Conservation (phyloP, 164 flowering plant genomes). For the Sextonia rubra region DNA sequence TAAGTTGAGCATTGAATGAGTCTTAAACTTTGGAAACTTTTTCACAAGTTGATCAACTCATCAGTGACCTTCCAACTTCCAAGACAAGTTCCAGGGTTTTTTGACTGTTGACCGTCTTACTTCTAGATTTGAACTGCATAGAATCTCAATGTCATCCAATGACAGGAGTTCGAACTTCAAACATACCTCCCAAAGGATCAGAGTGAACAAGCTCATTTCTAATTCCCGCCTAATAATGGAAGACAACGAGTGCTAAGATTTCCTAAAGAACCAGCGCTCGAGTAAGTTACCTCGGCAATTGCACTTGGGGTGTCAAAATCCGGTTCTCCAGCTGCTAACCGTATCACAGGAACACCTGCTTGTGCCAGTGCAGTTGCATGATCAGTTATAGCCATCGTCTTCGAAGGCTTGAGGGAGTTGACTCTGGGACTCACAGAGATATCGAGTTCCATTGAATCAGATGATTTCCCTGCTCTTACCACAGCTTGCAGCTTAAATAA, state of each 20-base stretch:
- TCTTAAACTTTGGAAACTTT: too few species aligned
- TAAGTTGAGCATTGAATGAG: too few species aligned
- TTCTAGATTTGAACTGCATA: too few species aligned
- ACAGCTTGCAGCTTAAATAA: slow-evolving; percentile 25
- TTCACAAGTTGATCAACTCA: too few species aligned
- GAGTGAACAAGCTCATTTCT: too few species aligned
- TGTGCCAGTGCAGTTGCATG: slow-evolving; percentile 85
- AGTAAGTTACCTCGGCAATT: slow-evolving; percentile 60
- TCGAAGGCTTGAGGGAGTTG: slow-evolving; percentile 85
- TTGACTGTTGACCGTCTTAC: too few species aligned
- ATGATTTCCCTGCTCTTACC: slow-evolving; percentile 32
- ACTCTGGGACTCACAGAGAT: slow-evolving; percentile 78
- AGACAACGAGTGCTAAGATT: not conserved
- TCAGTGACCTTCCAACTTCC: too few species aligned
- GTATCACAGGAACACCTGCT: slow-evolving; percentile 88
- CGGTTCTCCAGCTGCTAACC: slow-evolving; percentile 94
- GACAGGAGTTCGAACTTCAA: too few species aligned
- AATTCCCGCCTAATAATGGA: not conserved
- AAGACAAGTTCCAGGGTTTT: too few species aligned
- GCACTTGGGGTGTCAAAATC: slow-evolving; percentile 87
- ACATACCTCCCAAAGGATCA: too few species aligned
- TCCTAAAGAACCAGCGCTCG: not conserved
- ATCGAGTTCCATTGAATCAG: slow-evolving; percentile 45
- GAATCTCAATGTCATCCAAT: too few species aligned
- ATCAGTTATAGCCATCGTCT: slow-evolving; percentile 81